Percentiles rank a stretch among this genome's conserved stretches.
Evolutionary conservation across 495 filamentous ascomycete species (phyloP).

Genomic region (Daldinia bambusicola): DNA sequence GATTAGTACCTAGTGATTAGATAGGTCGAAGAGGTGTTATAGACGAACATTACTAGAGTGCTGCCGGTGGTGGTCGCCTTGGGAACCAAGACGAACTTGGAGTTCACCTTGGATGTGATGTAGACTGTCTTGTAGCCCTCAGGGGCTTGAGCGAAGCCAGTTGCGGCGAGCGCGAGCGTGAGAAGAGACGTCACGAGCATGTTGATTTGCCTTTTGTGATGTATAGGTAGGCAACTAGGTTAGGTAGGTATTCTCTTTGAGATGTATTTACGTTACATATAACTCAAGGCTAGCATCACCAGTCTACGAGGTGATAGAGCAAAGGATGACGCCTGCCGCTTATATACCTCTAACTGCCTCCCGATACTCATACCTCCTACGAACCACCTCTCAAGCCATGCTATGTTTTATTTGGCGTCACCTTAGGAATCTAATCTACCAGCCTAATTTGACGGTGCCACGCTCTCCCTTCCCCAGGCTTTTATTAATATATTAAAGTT

Average conservation of each 20-base stretch:
- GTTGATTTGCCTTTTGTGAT: constrained; percentile 28
- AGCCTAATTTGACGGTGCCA: constrained; percentile 39
- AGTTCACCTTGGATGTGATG: constrained; percentile 62
- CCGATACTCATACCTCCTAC: constrained; percentile 4
- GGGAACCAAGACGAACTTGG: constrained; percentile 62
- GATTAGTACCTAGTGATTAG: not conserved
- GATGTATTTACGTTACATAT: too few relatives aligned
- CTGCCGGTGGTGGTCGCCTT: constrained; percentile 52
- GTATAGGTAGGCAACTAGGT: constrained; percentile 3
- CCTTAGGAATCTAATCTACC: constrained; percentile 26
- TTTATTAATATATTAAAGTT: constrained; percentile 41
- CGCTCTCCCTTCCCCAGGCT: constrained; percentile 1
- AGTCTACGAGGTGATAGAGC: constrained; percentile 14
- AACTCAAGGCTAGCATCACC: constrained; percentile 18
- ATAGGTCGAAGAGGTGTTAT: not conserved
- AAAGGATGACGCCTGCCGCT: constrained; percentile 19
- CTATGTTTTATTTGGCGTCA: too few relatives aligned
- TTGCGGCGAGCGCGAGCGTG: constrained; percentile 55
- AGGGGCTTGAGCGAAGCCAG: constrained; percentile 55
- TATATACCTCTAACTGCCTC: constrained; percentile 16
- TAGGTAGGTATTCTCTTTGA: too few relatives aligned
- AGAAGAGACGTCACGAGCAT: constrained; percentile 56
- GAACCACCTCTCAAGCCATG: too few relatives aligned
- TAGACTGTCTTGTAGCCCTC: constrained; percentile 60
- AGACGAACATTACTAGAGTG: constrained; percentile 57